These are phyloP conservation scores for Agroathelia rolfsii DNA, from an alignment of 1,284 basidiomycete genomes.

Conservation along the genomic window DNA sequence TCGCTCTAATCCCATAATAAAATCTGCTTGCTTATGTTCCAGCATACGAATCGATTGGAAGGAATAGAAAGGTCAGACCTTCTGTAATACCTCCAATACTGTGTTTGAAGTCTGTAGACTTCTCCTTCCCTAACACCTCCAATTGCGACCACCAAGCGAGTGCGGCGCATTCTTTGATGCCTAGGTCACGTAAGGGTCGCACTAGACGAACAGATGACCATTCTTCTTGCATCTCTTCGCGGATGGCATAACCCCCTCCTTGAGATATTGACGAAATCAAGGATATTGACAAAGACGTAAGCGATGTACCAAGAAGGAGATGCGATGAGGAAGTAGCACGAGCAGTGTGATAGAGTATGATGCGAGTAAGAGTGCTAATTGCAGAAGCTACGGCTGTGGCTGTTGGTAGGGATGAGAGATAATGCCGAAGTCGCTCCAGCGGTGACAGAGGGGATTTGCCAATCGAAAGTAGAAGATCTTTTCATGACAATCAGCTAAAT, in stretches of 20 bases:
- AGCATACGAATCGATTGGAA: slow-evolving; percentile 4
- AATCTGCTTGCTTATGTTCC: slow-evolving; percentile 39
- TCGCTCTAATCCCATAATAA: slow-evolving; percentile 71
- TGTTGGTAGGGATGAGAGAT: slow-evolving; percentile 66
- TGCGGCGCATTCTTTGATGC: slow-evolving; percentile 72
- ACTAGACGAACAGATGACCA: slow-evolving; percentile 53
- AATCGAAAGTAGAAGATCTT: slow-evolving; percentile 20
- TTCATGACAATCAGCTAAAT: slow-evolving; percentile 13
- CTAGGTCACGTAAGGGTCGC: slow-evolving; percentile 67
- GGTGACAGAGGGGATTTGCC: slow-evolving; percentile 25
- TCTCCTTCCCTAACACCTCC: slow-evolving; percentile 40
- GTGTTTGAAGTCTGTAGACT: slow-evolving; percentile 37
- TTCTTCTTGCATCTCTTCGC: slow-evolving; percentile 62
- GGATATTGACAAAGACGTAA: slow-evolving; percentile 72
- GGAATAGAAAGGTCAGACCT: slow-evolving; percentile 31
- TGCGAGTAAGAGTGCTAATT: slow-evolving; percentile 52
- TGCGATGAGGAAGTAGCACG: slow-evolving; percentile 54
- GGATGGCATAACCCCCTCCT: slow-evolving; percentile 72
- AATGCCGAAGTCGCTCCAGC: slow-evolving; percentile 38
- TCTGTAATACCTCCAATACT: slow-evolving; percentile 67
- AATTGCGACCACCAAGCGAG: slow-evolving; percentile 68
- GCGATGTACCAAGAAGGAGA: slow-evolving; percentile 70
- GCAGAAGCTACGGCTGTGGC: slow-evolving; percentile 63
- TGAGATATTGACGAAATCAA: slow-evolving; percentile 69
- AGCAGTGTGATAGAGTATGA: slow-evolving; percentile 65